Percentiles rank a stretch among this genome's conserved stretches.
Evolutionary conservation across 306 rosid species (phyloP).

Genomic region (Casuarina cunninghamiana): DNA sequence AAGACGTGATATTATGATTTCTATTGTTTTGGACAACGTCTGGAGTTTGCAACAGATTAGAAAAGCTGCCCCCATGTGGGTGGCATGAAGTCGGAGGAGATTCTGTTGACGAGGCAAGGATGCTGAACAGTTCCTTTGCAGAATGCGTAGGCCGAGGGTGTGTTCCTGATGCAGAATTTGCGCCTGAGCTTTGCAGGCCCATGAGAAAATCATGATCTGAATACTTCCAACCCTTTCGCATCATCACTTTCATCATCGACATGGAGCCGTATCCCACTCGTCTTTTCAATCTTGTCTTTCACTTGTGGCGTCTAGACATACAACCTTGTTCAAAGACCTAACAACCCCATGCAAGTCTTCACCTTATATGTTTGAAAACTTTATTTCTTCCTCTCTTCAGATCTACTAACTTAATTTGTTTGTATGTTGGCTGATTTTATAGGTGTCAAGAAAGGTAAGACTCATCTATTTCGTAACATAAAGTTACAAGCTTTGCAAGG

Average conservation of each 20-base stretch:
- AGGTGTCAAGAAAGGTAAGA: no score
- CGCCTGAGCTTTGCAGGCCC: conserved; percentile 32
- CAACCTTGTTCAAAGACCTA: background rate
- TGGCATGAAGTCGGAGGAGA: conserved; percentile 31
- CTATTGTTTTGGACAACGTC: background rate
- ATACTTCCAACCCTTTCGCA: conserved; percentile 23
- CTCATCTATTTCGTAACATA: no score
- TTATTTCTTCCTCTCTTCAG: no score
- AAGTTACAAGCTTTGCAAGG: no score
- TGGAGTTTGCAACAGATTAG: background rate
- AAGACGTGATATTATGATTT: no score
- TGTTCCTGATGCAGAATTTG: conserved; percentile 31
- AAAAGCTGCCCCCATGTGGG: conserved; percentile 31
- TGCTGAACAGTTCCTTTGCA: conserved; percentile 32
- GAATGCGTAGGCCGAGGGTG: background rate
- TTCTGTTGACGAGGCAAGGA: conserved; percentile 28
- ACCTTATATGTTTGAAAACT: no score
- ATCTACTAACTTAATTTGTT: no score
- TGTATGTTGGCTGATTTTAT: no score
- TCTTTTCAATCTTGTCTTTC: background rate
- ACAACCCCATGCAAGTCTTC: no score
- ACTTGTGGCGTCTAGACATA: background rate
- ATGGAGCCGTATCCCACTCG: background rate
- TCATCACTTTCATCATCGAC: background rate
- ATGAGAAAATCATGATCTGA: conserved; percentile 40